These are phyloP conservation scores for Ustulina deusta DNA, from an alignment of 2,329 filamentous ascomycete genomes.

Conservation along the genomic window DNA sequence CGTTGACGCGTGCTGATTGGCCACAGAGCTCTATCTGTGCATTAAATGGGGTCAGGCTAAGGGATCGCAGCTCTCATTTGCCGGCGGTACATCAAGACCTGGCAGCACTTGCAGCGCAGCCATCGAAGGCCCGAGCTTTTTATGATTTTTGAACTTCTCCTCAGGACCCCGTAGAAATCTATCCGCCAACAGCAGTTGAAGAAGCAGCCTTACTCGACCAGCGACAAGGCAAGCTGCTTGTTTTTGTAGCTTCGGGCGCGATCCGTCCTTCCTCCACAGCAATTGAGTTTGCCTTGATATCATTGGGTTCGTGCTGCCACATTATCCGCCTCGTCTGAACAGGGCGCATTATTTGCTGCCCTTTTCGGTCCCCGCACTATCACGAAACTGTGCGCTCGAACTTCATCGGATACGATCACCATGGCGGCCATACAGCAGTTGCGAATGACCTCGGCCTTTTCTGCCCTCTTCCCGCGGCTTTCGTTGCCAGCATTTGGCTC, in stretches of 20 bases:
- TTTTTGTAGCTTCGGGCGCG: background rate
- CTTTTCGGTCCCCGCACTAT: background rate
- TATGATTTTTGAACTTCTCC: slow-evolving; percentile 37
- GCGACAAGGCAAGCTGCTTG: slow-evolving; percentile 5
- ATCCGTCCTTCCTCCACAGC: background rate
- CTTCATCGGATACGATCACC: slow-evolving; percentile 37
- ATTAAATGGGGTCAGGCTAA: slow-evolving; percentile 24
- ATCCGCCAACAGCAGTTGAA: slow-evolving; percentile 2
- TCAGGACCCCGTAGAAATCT: slow-evolving; percentile 8
- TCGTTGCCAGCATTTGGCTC: slow-evolving; percentile 57
- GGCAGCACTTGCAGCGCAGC: slow-evolving; percentile 18
- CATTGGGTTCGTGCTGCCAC: background rate
- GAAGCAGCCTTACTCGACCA: slow-evolving; percentile 15
- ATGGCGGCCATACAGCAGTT: slow-evolving; percentile 61
- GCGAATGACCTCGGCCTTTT: slow-evolving; percentile 54
- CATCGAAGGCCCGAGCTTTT: slow-evolving; percentile 36
- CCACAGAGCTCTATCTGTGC: slow-evolving; percentile 40
- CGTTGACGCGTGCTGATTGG: slow-evolving; percentile 45
- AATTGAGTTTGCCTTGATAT: background rate
- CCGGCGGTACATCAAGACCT: slow-evolving; percentile 26
- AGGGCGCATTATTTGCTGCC: slow-evolving; percentile 31
- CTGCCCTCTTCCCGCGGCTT: slow-evolving; percentile 68
- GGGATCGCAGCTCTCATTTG: slow-evolving; percentile 32
- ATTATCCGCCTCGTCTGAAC: background rate
- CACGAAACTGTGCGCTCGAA: slow-evolving; percentile 6